These are phyloP conservation scores for Calonectria hawksworthii DNA, from an alignment of 2,329 filamentous ascomycete genomes.

Conservation along the genomic window DNA sequence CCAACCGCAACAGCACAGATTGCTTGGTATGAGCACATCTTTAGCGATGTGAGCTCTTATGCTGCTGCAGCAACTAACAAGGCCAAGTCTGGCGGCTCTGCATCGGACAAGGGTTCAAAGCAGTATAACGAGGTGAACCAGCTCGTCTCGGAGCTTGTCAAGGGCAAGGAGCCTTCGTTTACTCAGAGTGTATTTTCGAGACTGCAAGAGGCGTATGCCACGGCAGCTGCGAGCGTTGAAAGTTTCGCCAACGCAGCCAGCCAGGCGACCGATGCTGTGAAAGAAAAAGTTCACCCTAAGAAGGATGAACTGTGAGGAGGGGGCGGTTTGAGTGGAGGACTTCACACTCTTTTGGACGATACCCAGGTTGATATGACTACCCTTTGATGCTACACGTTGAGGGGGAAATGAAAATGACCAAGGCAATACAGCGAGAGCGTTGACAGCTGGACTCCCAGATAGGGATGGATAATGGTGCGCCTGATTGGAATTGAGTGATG, in stretches of 20 bases:
- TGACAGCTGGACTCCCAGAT: constrained; percentile 23
- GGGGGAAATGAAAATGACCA: constrained; percentile 10
- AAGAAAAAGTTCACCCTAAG: constrained; percentile 52
- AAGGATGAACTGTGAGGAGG: constrained; percentile 58
- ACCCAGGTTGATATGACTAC: constrained; percentile 47
- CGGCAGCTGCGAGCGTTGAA: constrained; percentile 70
- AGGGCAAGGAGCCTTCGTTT: constrained; percentile 84
- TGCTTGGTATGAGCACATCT: constrained; percentile 66
- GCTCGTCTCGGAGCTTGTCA: constrained; percentile 81
- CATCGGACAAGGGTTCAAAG: constrained; percentile 70
- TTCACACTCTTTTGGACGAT: constrained; percentile 46
- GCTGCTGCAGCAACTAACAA: constrained; percentile 71
- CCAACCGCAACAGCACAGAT: constrained; percentile 70
- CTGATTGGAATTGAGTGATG: constrained; percentile 42
- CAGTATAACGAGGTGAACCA: constrained; percentile 80
- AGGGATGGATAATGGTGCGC: constrained; percentile 29
- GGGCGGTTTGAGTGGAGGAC: neutral
- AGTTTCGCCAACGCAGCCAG: constrained; percentile 56
- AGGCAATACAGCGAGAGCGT: constrained; percentile 15
- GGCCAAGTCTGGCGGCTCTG: constrained; percentile 64
- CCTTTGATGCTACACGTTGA: constrained; percentile 38
- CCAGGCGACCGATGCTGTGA: constrained; percentile 59
- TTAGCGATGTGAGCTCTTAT: constrained; percentile 66
- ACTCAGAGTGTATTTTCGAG: constrained; percentile 84
- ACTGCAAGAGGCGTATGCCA: constrained; percentile 79